phyloP scores from a whole-genome alignment of 2,329 filamentous ascomycete species.

The Fusarium buharicum region DNA sequence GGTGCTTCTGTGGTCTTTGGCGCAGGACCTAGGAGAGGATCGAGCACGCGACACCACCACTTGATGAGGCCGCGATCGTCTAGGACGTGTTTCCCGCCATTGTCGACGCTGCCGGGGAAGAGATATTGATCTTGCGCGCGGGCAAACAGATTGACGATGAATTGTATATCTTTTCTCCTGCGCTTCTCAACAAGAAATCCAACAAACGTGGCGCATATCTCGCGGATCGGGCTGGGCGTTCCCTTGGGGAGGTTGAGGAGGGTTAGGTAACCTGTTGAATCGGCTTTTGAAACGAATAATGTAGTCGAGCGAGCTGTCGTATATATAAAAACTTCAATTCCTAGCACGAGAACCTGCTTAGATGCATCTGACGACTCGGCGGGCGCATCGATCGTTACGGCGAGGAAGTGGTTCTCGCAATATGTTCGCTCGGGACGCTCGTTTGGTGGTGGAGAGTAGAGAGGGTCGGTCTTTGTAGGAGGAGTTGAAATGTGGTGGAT shows the following conservation, averaged over 20 bases:
- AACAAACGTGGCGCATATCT: conserved; percentile 79
- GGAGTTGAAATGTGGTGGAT: conserved; percentile 90
- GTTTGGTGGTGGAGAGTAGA: conserved; percentile 82
- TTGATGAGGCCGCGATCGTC: conserved; percentile 90
- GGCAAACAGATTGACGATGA: conserved; percentile 90
- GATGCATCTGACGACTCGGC: neutral
- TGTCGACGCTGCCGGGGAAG: conserved; percentile 90
- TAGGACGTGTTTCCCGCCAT: conserved; percentile 86
- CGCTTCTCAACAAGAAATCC: conserved; percentile 76
- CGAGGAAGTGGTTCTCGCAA: conserved; percentile 83
- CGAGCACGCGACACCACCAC: conserved; percentile 94
- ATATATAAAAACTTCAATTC: conserved; percentile 89
- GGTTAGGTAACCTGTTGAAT: conserved; percentile 89
- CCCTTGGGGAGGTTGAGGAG: conserved; percentile 70
- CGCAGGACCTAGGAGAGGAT: conserved; percentile 72
- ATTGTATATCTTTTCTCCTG: conserved; percentile 70
- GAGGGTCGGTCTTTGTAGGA: conserved; percentile 75
- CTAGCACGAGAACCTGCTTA: conserved; percentile 76
- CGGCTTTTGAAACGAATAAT: conserved; percentile 95
- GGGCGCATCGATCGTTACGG: conserved; percentile 58
- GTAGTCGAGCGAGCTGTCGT: conserved; percentile 83
- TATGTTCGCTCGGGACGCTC: conserved; percentile 80
- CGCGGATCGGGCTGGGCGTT: conserved; percentile 77
- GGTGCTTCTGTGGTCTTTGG: conserved; percentile 46
- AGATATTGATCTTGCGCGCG: conserved; percentile 93